A percentile compares a stretch with the other conserved stretches of the same genome.
phyloP scores from a whole-genome alignment of 306 rosid species.

The Rubus idaeus region DNA sequence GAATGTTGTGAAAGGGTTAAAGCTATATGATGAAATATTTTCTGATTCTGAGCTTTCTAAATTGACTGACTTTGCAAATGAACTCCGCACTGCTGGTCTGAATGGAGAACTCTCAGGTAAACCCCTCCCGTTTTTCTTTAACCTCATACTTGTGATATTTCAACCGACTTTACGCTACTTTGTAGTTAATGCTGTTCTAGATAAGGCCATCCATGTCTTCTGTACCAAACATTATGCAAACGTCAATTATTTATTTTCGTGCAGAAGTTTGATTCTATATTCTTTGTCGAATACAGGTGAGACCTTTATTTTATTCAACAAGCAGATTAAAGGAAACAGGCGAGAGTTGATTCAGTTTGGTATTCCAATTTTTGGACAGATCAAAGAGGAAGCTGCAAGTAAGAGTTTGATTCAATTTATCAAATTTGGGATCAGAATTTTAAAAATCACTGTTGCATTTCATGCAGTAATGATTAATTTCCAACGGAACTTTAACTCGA shows the following conservation, averaged over 20 bases:
- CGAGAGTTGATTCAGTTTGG: slow-evolving; percentile 95
- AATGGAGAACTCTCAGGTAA: slow-evolving; percentile 90
- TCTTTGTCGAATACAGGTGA: slow-evolving; percentile 54
- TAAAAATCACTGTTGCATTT: not conserved
- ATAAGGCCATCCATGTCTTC: not conserved
- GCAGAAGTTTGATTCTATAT: slow-evolving; percentile 19
- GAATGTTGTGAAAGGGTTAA: slow-evolving; percentile 95
- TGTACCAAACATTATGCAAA: not conserved
- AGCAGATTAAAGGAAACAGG: slow-evolving; percentile 85
- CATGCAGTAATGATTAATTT: slow-evolving; percentile 8
- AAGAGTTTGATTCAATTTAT: slow-evolving; percentile 15
- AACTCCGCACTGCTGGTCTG: slow-evolving; percentile 72
- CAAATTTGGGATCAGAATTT: not conserved
- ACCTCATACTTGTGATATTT: not conserved
- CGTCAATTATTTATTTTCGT: not conserved
- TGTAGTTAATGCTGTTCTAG: not conserved
- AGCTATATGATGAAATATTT: slow-evolving; percentile 78
- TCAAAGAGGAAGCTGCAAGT: slow-evolving; percentile 66
- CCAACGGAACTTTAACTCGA: slow-evolving; percentile 3
- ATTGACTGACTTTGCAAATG: slow-evolving; percentile 67
- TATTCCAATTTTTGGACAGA: slow-evolving; percentile 83
- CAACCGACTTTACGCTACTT: not conserved
- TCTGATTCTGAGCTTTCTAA: slow-evolving; percentile 70
- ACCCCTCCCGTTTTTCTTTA: not conserved
- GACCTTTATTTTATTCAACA: slow-evolving; percentile 82